Evolutionary conservation across 371 early-diverging fungal species (phyloP), one percentile per base, ranked within the genome.

Genomic region (Mortierella sp.): DNA sequence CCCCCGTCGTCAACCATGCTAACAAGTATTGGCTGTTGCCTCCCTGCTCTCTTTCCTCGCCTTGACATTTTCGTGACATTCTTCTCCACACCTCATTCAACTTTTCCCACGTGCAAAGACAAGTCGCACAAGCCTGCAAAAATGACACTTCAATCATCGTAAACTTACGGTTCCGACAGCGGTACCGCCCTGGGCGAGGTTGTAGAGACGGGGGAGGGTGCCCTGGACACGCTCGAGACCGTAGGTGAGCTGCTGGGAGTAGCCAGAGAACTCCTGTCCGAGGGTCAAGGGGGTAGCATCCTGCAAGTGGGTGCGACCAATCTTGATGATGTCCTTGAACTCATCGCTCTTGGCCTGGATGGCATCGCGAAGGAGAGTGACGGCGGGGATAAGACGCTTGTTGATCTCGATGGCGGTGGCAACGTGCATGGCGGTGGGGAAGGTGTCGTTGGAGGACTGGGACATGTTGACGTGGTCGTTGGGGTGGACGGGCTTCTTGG

Each of bases 391-490:
- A 70, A 98, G 93, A 31, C 90, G 90, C 34, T 92, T 78, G 88
- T 94, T 91, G 86, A 98, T 92, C 86, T 97, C 96, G 24, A 93
- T 84, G 55, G 94, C 96, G 55, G 97, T 96, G 44, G 97, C 93
- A 76, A 98, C 93, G 90, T 98, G 98, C 98, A 98, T 98, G 71
- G 97, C 98, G n/a, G 98, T 98, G 55, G 98, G 98, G 92, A 98
- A 98, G 67, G 98, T 96, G 87, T 98, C 98, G 83, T 98, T 98
- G 64, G 97, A 97, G 24, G 98, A 98, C 90, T 98, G 98, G 80
- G 94, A 93, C 93, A 95, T 97, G 92, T 98, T 98, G 86, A 98
- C 98, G 79, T 98, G 98, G 88, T 98, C 98, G 90, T 98, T 98
- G 73, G 98, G 98, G 89, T 98, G 98, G 34, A 98, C 97, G 9